Evolutionary conservation across 192 early-diverging fungal genomes (phyloP).

Genomic region (Jimgerdemannia flammicorona): DNA sequence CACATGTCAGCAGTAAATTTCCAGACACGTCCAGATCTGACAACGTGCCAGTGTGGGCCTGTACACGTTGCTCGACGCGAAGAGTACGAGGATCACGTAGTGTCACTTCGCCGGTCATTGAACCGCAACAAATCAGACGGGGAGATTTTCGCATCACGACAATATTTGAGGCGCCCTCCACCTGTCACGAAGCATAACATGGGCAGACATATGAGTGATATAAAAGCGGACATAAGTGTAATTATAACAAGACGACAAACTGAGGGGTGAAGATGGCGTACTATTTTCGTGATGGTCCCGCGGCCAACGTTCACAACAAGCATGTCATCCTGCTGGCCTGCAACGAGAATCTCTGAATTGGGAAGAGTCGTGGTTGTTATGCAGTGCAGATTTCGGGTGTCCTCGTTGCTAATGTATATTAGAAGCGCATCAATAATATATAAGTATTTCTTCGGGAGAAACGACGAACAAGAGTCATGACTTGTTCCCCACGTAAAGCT

Average conservation of each 20-base stretch:
- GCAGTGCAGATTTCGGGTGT: slow-evolving; percentile 46
- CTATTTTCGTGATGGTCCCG: slow-evolving; percentile 36
- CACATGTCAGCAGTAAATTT: slow-evolving; percentile 72
- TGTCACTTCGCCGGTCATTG: slow-evolving; percentile 57
- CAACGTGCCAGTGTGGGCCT: slow-evolving; percentile 74
- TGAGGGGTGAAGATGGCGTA: too few species aligned
- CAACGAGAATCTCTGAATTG: slow-evolving; percentile 54
- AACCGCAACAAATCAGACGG: slow-evolving; percentile 59
- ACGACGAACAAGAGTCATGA: too few species aligned
- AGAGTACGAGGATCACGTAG: slow-evolving; percentile 64
- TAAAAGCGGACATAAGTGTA: too few species aligned
- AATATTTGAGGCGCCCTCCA: slow-evolving; percentile 31
- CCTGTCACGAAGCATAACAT: neutral
- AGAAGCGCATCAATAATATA: neutral
- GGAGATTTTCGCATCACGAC: slow-evolving; percentile 62
- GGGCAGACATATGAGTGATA: too few species aligned
- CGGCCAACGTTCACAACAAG: slow-evolving; percentile 42
- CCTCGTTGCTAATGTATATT: slow-evolving; percentile 34
- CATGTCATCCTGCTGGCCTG: slow-evolving; percentile 53
- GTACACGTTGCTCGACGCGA: slow-evolving; percentile 56
- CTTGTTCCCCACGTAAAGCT: too few species aligned
- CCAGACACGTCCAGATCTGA: slow-evolving; percentile 74
- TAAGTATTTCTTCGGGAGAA: neutral
- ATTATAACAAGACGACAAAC: too few species aligned
- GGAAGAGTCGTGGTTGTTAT: slow-evolving; percentile 49